Base-by-base conservation (phyloP, 345 rosid genomes). In the Psidium guajava region DNA sequence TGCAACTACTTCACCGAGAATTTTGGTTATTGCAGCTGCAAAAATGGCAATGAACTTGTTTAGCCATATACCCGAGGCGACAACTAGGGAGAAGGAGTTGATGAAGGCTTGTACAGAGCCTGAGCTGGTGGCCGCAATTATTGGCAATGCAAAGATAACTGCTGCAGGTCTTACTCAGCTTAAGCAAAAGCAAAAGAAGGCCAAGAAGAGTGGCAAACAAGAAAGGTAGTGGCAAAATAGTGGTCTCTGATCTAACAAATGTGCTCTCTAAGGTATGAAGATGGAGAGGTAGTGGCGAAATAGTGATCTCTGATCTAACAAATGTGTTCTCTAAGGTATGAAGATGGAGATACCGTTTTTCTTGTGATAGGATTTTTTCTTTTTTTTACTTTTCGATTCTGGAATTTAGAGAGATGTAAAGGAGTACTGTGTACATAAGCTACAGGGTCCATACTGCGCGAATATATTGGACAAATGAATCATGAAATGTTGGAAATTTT, bases 81-180 rank as follows among this genome's bases (percentile, higher is more conserved):
- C 94, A 27, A 89, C 52, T 20, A 94, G 99, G 84, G 99, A 98
- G 94, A 96, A 95, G 90, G 99, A 96, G 88, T 90, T 98, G 90
- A 96, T 95, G 97, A 98, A 98, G 87, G 99, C 97, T 5, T 98
- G 98, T 86, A 93, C 98, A 0, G 99, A 96, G 85, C 95, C 99
- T 1, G 98, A 98, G 93, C 93, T 96, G 83, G 94, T 96, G 16
- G 98, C 99, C 28, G 95, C 98, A n/a, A 94, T 96, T 40, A 88
- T 98, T 2, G 98, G 99, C 85, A 98, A 94, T 86, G 98, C 91
- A 83, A 96, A 95, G 96, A 90, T 98, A 80, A 92, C 97, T 16
- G 93, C 99, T 24, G 98, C 98, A 1, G 99, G 99, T 74, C 94
- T 97, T 84, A 90, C 95, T 6, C 99, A 98, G 83, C 86, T 98